Evolutionary conservation across 148 eudicot species (phyloP).

Genomic region (Beta vulgaris): DNA sequence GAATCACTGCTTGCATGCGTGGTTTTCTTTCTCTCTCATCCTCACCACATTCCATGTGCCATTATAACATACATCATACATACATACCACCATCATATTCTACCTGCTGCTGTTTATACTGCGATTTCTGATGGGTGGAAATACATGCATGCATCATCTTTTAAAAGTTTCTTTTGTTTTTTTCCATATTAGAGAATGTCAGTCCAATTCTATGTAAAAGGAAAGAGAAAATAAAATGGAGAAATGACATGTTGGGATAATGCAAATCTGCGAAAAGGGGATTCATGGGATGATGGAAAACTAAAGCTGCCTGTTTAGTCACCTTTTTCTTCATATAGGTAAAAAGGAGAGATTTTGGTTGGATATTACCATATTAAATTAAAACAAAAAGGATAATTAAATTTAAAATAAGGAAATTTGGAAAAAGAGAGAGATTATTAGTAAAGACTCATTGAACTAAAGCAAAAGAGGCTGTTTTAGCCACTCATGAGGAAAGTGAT

Average conservation of each 20-base stretch:
- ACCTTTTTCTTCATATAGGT: constrained; percentile 16
- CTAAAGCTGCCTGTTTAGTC: constrained; percentile 27
- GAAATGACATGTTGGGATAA: constrained; percentile 12
- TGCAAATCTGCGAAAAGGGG: constrained; percentile 22
- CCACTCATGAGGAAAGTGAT: constrained; percentile 13
- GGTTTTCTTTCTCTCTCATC: not conserved
- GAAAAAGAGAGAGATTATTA: not conserved
- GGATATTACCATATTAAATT: constrained; percentile 6
- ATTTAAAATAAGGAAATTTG: too few species aligned
- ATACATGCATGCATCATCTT: constrained; percentile 9
- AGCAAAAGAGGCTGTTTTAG: constrained; percentile 12
- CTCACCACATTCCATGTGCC: constrained; percentile 26
- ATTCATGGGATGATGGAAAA: constrained; percentile 25
- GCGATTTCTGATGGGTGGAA: not conserved
- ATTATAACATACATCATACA: not conserved
- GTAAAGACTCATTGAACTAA: constrained; percentile 10
- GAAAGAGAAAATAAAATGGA: not conserved
- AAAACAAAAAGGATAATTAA: not conserved
- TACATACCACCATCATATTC: not conserved
- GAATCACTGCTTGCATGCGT: constrained; percentile 12
- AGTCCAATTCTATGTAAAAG: constrained; percentile 7
- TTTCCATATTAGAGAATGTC: constrained; percentile 14
- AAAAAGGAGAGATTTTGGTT: constrained; percentile 23
- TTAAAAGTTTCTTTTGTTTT: not conserved
- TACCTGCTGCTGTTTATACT: not conserved